phyloP scores from a whole-genome alignment of 2,329 filamentous ascomycete genomes.

The Aspergillus brunneoviolaceus region DNA sequence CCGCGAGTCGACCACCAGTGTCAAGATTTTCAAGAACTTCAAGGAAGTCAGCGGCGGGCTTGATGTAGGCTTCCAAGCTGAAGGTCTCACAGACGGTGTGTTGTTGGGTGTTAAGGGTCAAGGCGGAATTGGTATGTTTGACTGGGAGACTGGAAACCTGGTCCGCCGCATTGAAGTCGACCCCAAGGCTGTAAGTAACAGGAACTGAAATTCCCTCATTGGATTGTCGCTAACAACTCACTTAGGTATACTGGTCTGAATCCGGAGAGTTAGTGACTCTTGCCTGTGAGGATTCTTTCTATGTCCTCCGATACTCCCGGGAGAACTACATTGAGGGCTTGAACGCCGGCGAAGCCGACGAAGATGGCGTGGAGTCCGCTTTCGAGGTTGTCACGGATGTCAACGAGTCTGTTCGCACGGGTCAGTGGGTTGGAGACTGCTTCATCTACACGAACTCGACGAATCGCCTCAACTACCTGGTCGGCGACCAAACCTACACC shows the following conservation, averaged over 20 bases:
- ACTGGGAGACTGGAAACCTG: conserved; percentile 87
- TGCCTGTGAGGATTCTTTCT: conserved; percentile 93
- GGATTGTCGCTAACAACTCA: conserved; percentile 10
- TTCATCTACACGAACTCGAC: conserved; percentile 98
- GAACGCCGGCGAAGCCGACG: conserved; percentile 78
- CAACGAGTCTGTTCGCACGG: conserved; percentile 87
- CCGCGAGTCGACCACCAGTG: conserved; percentile 86
- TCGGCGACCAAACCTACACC: conserved; percentile 96
- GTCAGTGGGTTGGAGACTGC: conserved; percentile 97
- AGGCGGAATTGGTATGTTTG: conserved; percentile 92
- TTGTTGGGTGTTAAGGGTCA: conserved; percentile 92
- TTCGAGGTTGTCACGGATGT: conserved; percentile 97
- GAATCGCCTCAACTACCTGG: conserved; percentile 95
- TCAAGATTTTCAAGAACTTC: conserved; percentile 98
- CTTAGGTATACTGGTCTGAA: conserved; percentile 91
- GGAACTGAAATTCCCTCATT: neutral
- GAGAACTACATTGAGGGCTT: conserved; percentile 84
- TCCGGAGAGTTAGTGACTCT: conserved; percentile 89
- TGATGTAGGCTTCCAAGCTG: conserved; percentile 92
- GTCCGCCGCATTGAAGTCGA: conserved; percentile 88
- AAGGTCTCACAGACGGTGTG: conserved; percentile 84
- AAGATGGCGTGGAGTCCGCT: conserved; percentile 90
- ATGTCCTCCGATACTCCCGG: conserved; percentile 86
- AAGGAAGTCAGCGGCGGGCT: conserved; percentile 84
- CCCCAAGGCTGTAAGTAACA: conserved; percentile 55